phyloP scores from a whole-genome alignment of 768 basidiomycete species.

The Kwoniella dejecticola region DNA sequence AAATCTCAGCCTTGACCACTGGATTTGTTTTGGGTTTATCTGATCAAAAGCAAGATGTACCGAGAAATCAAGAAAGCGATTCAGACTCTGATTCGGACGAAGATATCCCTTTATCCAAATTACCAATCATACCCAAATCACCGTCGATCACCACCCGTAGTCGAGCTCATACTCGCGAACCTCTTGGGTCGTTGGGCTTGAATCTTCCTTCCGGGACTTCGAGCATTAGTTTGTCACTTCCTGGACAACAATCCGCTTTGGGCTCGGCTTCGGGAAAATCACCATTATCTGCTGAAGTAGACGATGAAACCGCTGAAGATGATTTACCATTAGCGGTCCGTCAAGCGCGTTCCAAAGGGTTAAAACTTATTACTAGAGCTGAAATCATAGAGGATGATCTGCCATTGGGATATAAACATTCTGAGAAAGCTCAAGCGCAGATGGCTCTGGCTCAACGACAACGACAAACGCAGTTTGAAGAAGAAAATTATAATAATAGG shows the following conservation, averaged over 20 bases:
- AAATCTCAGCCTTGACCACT: neutral
- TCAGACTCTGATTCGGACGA: slow-evolving; percentile 16
- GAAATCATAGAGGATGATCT: slow-evolving; percentile 49
- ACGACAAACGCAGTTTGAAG: neutral
- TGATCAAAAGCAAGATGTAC: too few species aligned
- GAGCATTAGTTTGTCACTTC: neutral
- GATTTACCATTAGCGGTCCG: slow-evolving; percentile 46
- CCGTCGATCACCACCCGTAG: neutral
- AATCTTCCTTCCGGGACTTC: neutral
- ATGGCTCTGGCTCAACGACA: slow-evolving; percentile 2
- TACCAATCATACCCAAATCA: slow-evolving; percentile 7
- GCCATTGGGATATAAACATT: slow-evolving; percentile 47
- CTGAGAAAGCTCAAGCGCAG: slow-evolving; percentile 30
- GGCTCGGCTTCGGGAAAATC: neutral
- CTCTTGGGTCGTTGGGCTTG: slow-evolving; percentile 6
- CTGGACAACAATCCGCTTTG: too few species aligned
- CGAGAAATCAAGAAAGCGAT: neutral
- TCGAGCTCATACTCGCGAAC: neutral
- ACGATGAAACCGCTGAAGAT: slow-evolving; percentile 44
- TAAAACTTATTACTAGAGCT: slow-evolving; percentile 17
- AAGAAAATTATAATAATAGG: neutral
- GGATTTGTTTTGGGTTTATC: neutral
- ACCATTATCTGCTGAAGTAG: slow-evolving; percentile 7
- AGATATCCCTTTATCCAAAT: slow-evolving; percentile 17
- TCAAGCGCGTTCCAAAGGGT: slow-evolving; percentile 18